Evolutionary conservation across 208 protist species (phyloP).

Genomic region (Leptomonas pyrrhocoris): DNA sequence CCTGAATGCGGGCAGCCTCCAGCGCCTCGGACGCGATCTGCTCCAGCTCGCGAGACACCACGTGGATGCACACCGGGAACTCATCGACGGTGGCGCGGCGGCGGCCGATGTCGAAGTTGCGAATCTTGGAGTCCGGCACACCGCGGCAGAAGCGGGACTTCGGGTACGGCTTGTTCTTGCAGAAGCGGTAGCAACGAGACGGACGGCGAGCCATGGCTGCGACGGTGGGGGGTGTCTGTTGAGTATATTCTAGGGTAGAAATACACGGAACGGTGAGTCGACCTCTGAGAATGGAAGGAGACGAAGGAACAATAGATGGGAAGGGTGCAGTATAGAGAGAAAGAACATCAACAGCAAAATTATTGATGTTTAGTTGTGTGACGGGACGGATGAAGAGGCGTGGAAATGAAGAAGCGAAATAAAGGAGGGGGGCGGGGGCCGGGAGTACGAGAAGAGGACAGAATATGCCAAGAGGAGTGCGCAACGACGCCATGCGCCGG

Average conservation of each 20-base stretch:
- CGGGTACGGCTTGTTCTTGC: conserved; percentile 84
- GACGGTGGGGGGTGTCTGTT: not conserved
- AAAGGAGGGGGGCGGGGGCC: not conserved
- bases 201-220: conserved; percentile 73
- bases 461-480: no score
- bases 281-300: conserved; percentile 1
- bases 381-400: conserved; percentile 4
- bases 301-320: no score
- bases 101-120: conserved; percentile 98
- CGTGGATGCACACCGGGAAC: conserved; percentile 98
- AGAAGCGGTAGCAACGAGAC: conserved; percentile 79
- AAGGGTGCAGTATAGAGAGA: no score
- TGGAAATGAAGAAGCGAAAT: not conserved
- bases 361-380: no score
- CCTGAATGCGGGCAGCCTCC: conserved; percentile 99
- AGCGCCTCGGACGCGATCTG: conserved; percentile 99
- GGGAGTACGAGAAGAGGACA: no score
- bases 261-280: not conserved
- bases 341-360: conserved; percentile 11
- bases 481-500: no score
- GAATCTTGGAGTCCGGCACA: conserved; percentile 98
- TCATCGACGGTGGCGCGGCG: conserved; percentile 96
- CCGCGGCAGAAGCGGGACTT: conserved; percentile 97
- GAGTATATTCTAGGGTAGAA: not conserved
- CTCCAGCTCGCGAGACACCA: conserved; percentile 98